phyloP scores from a whole-genome alignment of 129 eudicot species.

The Logfia minima region DNA sequence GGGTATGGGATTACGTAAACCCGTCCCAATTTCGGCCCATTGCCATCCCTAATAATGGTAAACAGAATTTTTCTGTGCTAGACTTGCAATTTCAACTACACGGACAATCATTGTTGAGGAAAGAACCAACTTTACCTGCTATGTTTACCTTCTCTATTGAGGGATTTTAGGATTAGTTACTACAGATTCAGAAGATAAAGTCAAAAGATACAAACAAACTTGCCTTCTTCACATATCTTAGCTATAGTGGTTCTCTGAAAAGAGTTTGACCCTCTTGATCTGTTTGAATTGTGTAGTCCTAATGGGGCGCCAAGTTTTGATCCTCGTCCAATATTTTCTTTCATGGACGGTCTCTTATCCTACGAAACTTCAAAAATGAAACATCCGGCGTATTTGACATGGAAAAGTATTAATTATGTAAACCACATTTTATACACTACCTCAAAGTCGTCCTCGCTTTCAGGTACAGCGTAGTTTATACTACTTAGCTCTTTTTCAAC shows the following conservation, averaged over 20 bases:
- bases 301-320: constrained; percentile 49
- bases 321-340: constrained; percentile 54
- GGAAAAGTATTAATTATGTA: background rate
- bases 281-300: constrained; percentile 51
- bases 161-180: constrained; percentile 6
- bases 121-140: background rate
- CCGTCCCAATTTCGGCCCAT: too few relatives aligned
- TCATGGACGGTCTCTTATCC: constrained; percentile 76
- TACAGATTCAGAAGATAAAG: background rate
- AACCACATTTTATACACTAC: constrained; percentile 31
- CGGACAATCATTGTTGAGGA: background rate
- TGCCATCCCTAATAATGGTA: background rate
- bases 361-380: constrained; percentile 29
- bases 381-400: background rate
- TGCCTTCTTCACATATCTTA: constrained; percentile 95
- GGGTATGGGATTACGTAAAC: too few relatives aligned
- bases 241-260: constrained; percentile 80
- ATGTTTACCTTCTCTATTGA: background rate
- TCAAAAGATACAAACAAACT: constrained; percentile 28
- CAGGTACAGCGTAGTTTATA: constrained; percentile 63
- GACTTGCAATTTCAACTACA: background rate
- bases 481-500: constrained; percentile 63
- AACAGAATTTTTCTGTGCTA: constrained; percentile 8
- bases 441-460: constrained; percentile 80
- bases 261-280: constrained; percentile 54